phyloP scores from a whole-genome alignment of 1,284 basidiomycete genomes.

The Meira miltonrushii region DNA sequence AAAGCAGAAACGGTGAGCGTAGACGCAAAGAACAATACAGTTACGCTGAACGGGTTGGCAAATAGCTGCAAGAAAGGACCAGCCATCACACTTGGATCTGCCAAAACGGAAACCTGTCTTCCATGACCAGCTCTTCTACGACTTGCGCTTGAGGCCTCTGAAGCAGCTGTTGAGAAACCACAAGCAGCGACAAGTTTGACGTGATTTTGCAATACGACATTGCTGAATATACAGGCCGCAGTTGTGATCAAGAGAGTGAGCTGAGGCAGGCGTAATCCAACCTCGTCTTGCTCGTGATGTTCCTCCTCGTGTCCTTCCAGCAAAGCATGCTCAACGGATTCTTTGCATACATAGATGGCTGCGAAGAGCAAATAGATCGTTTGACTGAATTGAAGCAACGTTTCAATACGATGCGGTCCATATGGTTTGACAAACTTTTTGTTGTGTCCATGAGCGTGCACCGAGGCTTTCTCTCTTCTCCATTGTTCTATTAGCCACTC shows the following conservation, averaged over 20 bases:
- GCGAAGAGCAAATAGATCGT: conserved; percentile 83
- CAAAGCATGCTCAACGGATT: conserved; percentile 62
- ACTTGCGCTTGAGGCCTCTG: conserved; percentile 14
- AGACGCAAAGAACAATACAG: conserved; percentile 46
- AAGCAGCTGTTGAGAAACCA: conserved; percentile 41
- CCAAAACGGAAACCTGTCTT: conserved; percentile 31
- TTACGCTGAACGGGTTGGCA: conserved; percentile 47
- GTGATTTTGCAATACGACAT: conserved; percentile 44
- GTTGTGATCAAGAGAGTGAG: conserved; percentile 27
- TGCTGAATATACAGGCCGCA: conserved; percentile 31
- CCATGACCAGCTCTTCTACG: conserved; percentile 18
- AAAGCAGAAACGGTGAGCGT: conserved; percentile 34
- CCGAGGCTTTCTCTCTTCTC: conserved; percentile 5
- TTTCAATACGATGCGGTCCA: conserved; percentile 63
- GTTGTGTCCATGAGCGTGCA: background rate
- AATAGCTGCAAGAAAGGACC: conserved; percentile 29
- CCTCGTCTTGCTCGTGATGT: conserved; percentile 25
- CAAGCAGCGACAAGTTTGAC: conserved; percentile 44
- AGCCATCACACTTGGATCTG: conserved; percentile 28
- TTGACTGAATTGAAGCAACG: conserved; percentile 78
- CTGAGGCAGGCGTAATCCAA: conserved; percentile 33
- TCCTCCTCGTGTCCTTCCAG: conserved; percentile 31
- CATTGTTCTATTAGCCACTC: conserved; percentile 8
- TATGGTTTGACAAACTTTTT: background rate
- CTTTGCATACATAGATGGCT: conserved; percentile 86